These are phyloP conservation scores for Rhododendron henanense DNA, from an alignment of 148 eudicot species.

Conservation along the genomic window DNA sequence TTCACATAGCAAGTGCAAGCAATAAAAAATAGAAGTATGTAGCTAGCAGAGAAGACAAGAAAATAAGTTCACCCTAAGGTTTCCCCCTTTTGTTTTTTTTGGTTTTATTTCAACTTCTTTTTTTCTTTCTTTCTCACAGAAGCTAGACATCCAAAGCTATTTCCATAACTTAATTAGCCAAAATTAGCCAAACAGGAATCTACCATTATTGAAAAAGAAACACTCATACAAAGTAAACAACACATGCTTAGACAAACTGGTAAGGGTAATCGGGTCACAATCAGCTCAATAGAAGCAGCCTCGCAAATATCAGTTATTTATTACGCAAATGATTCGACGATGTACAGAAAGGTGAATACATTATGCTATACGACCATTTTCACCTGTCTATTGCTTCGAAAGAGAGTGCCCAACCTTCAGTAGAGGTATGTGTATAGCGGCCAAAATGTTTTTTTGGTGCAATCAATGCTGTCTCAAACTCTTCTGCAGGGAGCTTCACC, in stretches of 20 bases:
- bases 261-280: neutral
- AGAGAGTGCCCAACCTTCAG: slow-evolving; percentile 58
- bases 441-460: slow-evolving; percentile 60
- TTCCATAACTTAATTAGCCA: neutral
- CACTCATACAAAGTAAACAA: neutral
- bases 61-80: too few relatives aligned
- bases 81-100: too few relatives aligned
- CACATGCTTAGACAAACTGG: neutral
- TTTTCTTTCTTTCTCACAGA: neutral
- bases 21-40: too few relatives aligned
- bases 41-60: too few relatives aligned
- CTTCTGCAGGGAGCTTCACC: slow-evolving; percentile 73
- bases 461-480: slow-evolving; percentile 76
- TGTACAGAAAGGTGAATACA: neutral
- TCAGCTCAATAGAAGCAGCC: neutral
- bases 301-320: neutral
- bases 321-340: neutral
- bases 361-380: neutral
- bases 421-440: slow-evolving; percentile 73
- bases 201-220: neutral
- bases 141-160: neutral
- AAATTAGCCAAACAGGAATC: neutral
- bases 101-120: too few relatives aligned
- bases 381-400: neutral
- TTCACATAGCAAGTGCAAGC: too few relatives aligned